Evolutionary conservation across 495 filamentous ascomycete genomes (phyloP), one percentile per base, ranked within the genome.

Genomic region (Hamigera avellanea): DNA sequence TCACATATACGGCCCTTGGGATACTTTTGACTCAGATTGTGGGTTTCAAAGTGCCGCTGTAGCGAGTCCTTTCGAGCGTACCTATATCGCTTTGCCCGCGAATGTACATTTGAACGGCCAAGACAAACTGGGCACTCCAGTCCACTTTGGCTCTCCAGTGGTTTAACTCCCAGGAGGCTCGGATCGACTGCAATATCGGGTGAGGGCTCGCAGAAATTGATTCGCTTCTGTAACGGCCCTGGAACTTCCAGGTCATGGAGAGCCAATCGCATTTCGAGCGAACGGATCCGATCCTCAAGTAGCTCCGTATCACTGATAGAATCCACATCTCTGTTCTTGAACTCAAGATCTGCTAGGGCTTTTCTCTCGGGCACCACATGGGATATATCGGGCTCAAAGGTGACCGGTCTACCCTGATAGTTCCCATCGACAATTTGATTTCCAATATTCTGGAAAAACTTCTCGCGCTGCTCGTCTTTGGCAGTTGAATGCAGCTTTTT

Each of bases 321-420:
- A 30, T 50, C 34, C 3, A 43, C 33, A 43, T 53, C 40, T 27
- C 47, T 32, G 12, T 53, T 50, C 34, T 53, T 46, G 26, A 49
- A 53, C 31, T 53, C 36, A 33, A 53, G 46, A 0, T 49, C 16
- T 3, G 46, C 41, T 26, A 53, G 41, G 4, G 14, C 29, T 8
- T 25, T 46, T 37, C 46, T 41, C 26, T 53, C 46, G 6, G 36
- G 46, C n/a, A 47, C 18, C 15, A 49, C 41, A 27, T 40, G 18
- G 2, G 8, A 27, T 3, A 16, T 32, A 23, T 47, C 33, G 0
- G 36, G 44, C 18, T 33, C 18, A 21, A 53, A 50, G 4, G 10
- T 43, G 4, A 53, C 6, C 2, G 37, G 46, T 4, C 31, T 28
- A 0, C 46, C 46, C 15, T 31, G 19, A 7, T 45, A 33, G 19